Percentiles rank a stretch among this genome's conserved stretches.
These are phyloP conservation scores for Macrophomina phaseolina DNA, from an alignment of 2,329 filamentous ascomycete genomes.

Conservation along the genomic window DNA sequence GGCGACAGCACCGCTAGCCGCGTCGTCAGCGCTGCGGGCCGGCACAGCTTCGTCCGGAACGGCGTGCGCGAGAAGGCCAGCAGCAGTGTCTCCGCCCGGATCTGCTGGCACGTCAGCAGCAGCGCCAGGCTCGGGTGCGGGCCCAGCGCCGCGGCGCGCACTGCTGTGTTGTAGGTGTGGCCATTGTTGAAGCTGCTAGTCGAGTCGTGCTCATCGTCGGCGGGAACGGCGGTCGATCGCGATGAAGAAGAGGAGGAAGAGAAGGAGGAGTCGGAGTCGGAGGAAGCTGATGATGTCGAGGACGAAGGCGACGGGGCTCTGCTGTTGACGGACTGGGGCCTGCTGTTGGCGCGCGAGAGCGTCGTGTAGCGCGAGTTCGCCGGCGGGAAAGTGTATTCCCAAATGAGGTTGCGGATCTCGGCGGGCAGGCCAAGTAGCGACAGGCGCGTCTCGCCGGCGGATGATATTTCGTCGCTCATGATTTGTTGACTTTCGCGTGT, in stretches of 20 bases:
- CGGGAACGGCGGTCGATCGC: background rate
- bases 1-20: constrained; percentile 24
- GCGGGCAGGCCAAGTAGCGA: constrained; percentile 28
- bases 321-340: background rate
- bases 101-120: constrained; percentile 29
- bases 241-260: background rate
- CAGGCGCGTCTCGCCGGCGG: background rate
- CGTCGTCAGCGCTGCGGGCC: constrained; percentile 19
- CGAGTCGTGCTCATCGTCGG: constrained; percentile 13
- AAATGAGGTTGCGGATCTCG: constrained; percentile 30
- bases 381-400: constrained; percentile 27
- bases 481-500: background rate
- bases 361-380: constrained; percentile 9
- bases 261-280: background rate
- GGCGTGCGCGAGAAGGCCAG: constrained; percentile 28
- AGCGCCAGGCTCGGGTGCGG: constrained; percentile 15
- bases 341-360: constrained; percentile 6
- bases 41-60: constrained; percentile 25
- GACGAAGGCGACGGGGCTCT: constrained; percentile 5
- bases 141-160: background rate
- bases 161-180: background rate
- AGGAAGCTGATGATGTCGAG: background rate
- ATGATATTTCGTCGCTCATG: background rate
- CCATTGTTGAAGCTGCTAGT: background rate
- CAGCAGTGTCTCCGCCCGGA: constrained; percentile 24